Conservation (phyloP, 345 rosid genomes). For the Gossypium bickii region DNA sequence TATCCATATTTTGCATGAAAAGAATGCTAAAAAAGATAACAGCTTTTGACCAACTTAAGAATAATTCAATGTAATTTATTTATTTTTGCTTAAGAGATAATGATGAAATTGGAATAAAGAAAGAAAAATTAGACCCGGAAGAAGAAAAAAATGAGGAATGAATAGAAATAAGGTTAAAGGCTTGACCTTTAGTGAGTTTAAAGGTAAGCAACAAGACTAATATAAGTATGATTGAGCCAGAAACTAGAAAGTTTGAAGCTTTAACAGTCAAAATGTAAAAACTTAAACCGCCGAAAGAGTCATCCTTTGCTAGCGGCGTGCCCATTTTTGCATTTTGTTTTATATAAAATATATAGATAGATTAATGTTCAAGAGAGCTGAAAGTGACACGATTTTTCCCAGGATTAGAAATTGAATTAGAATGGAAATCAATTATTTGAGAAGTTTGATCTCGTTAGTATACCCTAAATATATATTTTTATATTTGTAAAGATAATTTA, state of each 20-base stretch:
- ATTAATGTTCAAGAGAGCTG: not conserved
- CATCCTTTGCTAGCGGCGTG: conserved; percentile 10
- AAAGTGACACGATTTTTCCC: not conserved
- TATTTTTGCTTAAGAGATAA: not conserved
- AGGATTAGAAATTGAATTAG: not conserved
- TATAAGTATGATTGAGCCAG: not conserved
- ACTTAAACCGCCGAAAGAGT: conserved; percentile 8
- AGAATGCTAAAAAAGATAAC: not conserved
- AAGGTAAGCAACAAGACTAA: not conserved
- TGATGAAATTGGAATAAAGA: not conserved
- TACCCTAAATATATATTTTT: not conserved
- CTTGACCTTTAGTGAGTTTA: not conserved
- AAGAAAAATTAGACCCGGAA: not conserved
- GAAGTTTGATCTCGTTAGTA: not conserved
- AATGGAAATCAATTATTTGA: not conserved
- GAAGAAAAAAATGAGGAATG: not conserved
- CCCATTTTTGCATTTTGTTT: not conserved
- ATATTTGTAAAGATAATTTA: too few species aligned
- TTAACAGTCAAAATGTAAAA: not conserved
- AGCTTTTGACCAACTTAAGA: not conserved
- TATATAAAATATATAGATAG: not conserved
- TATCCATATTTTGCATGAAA: conserved; percentile 3
- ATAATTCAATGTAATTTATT: not conserved
- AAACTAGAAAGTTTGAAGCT: not conserved
- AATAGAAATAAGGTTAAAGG: not conserved